Evolutionary conservation across 2,329 filamentous ascomycete genomes (phyloP).

Genomic region (Elsinoe ampelina): DNA sequence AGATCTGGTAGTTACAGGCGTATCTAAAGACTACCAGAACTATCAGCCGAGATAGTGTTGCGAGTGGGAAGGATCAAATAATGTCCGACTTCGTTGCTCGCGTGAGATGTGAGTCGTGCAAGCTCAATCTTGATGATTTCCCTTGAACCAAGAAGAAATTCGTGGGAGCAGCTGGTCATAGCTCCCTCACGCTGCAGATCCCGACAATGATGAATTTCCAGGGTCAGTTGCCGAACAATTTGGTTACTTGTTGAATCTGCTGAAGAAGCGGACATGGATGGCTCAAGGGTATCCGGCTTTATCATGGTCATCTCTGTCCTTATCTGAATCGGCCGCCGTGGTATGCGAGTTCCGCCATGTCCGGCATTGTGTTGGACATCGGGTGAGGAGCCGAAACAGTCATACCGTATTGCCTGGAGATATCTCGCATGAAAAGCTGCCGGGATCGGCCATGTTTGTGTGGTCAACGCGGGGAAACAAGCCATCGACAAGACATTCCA

Average conservation of each 20-base stretch:
- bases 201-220: background rate
- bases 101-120: background rate
- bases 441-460: background rate
- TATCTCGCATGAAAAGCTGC: background rate
- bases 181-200: background rate
- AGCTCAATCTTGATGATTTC: background rate
- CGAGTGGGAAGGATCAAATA: too few relatives aligned
- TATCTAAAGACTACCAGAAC: too few relatives aligned
- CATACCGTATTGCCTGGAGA: background rate
- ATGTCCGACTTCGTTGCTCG: too few relatives aligned
- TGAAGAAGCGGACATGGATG: background rate
- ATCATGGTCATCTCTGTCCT: background rate
- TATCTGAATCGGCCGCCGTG: background rate
- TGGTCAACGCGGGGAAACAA: conserved; percentile 4
- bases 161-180: background rate
- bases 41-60: too few relatives aligned
- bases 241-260: background rate
- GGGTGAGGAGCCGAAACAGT: background rate
- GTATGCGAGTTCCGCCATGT: too few relatives aligned
- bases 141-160: background rate
- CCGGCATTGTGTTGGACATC: background rate
- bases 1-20: too few relatives aligned
- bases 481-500: background rate
- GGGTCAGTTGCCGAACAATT: background rate
- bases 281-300: background rate